Conservation (phyloP, 768 basidiomycete genomes). For the Xanthoconium stramineum region DNA sequence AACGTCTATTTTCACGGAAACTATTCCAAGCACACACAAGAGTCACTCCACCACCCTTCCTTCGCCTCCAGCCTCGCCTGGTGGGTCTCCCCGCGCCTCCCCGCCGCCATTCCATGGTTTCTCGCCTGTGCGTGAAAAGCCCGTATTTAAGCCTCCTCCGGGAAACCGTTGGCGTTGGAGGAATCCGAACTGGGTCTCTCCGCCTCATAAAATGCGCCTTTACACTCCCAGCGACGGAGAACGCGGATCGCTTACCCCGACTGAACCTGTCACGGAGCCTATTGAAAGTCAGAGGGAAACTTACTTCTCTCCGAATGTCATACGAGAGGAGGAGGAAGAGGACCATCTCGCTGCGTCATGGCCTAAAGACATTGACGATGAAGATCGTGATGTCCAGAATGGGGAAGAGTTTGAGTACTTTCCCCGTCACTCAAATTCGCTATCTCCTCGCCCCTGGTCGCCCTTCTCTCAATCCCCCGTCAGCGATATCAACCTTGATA, state of each 20-base stretch:
- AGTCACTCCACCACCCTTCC: conserved; percentile 24
- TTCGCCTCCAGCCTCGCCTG: conserved; percentile 28
- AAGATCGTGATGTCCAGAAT: conserved; percentile 3
- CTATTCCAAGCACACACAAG: conserved; percentile 7
- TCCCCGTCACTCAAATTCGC: conserved; percentile 17
- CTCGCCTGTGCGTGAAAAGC: conserved; percentile 16
- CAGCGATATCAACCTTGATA: conserved; percentile 24
- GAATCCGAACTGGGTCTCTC: conserved; percentile 34
- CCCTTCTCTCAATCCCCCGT: conserved; percentile 25
- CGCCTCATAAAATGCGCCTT: conserved; percentile 26
- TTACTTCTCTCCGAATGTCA: neutral
- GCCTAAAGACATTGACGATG: conserved; percentile 8
- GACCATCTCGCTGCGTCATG: conserved; percentile 1
- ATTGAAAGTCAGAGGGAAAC: neutral
- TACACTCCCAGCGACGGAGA: conserved; percentile 23
- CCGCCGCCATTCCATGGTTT: conserved; percentile 13
- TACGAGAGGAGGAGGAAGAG: conserved; percentile 16
- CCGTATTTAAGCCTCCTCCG: conserved; percentile 26
- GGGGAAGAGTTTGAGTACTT: conserved; percentile 12
- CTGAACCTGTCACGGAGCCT: conserved; percentile 28
- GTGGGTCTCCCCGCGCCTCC: conserved; percentile 21
- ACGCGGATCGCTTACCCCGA: conserved; percentile 27
- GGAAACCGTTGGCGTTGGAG: conserved; percentile 34
- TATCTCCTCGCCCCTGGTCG: conserved; percentile 25
- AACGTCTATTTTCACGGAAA: conserved; percentile 14